Conservation (phyloP, 2,329 filamentous ascomycete genomes). For the Paecilomyces variotii region DNA sequence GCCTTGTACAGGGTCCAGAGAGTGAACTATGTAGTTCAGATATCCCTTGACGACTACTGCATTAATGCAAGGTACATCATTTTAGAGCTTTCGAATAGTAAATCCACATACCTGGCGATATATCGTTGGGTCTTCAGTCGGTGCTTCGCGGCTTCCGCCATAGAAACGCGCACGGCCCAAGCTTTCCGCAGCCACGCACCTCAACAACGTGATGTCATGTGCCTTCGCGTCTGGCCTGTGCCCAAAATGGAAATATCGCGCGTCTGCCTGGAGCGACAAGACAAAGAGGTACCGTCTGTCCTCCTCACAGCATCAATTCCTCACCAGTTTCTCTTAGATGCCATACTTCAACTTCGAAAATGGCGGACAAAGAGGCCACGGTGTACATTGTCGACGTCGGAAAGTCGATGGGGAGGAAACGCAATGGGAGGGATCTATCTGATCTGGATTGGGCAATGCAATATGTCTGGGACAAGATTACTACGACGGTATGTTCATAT, state of each 20-base stretch:
- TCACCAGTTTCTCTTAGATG: neutral
- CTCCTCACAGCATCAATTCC: neutral
- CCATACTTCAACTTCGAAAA: conserved; percentile 33
- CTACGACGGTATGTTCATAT: conserved; percentile 54
- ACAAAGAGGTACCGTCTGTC: neutral
- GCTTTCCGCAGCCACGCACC: conserved; percentile 7
- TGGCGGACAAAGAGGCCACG: conserved; percentile 90
- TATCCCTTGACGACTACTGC: too few relatives aligned
- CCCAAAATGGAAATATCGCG: conserved; percentile 31
- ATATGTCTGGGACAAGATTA: conserved; percentile 93
- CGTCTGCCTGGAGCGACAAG: conserved; percentile 29
- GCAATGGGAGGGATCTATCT: conserved; percentile 63
- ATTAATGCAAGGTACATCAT: too few relatives aligned
- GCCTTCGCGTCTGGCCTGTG: conserved; percentile 23
- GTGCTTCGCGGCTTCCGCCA: neutral
- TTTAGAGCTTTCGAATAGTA: neutral
- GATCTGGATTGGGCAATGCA: conserved; percentile 85
- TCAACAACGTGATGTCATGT: conserved; percentile 30
- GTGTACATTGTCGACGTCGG: conserved; percentile 89
- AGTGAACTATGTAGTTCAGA: too few relatives aligned
- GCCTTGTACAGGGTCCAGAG: too few relatives aligned
- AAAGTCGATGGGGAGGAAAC: conserved; percentile 67
- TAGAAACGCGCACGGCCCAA: neutral
- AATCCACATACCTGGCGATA: too few relatives aligned
- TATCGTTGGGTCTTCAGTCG: neutral